Evolutionary conservation across 2,329 filamentous ascomycete genomes (phyloP).

Genomic region (Fusarium palustre): DNA sequence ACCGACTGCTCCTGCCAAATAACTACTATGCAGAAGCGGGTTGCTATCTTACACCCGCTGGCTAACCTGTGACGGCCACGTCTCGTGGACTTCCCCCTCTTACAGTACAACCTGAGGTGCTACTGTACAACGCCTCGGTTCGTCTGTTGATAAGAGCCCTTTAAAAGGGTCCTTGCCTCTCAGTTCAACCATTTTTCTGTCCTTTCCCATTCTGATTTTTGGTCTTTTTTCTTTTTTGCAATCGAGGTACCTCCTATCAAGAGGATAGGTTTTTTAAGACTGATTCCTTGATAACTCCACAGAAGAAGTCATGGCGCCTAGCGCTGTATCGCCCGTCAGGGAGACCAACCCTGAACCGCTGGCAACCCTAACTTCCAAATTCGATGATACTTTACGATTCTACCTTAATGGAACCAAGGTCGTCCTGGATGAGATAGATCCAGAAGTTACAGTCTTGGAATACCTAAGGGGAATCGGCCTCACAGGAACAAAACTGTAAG

Average conservation of each 20-base stretch:
- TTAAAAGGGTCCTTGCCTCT: constrained; percentile 22
- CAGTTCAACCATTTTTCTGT: neutral
- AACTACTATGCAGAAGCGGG: constrained; percentile 39
- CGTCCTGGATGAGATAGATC: constrained; percentile 85
- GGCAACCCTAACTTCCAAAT: constrained; percentile 73
- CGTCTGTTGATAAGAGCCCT: constrained; percentile 35
- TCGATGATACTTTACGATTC: constrained; percentile 90
- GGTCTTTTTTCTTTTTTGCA: neutral
- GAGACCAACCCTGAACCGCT: constrained; percentile 51
- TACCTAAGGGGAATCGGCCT: constrained; percentile 93
- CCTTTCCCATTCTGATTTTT: constrained; percentile 1
- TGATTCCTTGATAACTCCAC: neutral
- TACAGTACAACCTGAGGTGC: constrained; percentile 7
- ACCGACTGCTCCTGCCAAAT: constrained; percentile 24
- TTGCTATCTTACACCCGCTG: constrained; percentile 32
- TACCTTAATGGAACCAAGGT: constrained; percentile 95
- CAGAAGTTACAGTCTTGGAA: constrained; percentile 90
- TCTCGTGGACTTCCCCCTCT: constrained; percentile 32
- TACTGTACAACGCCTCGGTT: constrained; percentile 32
- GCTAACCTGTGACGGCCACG: constrained; percentile 36
- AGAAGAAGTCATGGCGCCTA: constrained; percentile 63
- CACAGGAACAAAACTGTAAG: constrained; percentile 89
- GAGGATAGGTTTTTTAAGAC: no score
- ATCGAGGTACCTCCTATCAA: neutral
- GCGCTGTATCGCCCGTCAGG: constrained; percentile 63